Conservation (phyloP, 2,329 filamentous ascomycete genomes). For the Alternaria viburni region DNA sequence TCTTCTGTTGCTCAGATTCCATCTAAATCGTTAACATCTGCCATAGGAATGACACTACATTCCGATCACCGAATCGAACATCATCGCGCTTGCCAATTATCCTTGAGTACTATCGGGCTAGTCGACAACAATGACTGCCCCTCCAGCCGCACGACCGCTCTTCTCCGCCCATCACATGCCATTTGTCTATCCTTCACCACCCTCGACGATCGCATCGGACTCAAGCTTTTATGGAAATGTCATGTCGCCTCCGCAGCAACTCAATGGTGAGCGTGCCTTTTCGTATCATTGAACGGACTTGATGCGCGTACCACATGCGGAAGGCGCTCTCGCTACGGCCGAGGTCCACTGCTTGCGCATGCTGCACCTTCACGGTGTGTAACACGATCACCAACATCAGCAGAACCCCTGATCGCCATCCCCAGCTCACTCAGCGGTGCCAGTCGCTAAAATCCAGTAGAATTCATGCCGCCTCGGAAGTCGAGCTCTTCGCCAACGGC, state of each 20-base stretch:
- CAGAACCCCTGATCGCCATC: not conserved
- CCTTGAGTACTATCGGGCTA: slow-evolving; percentile 9
- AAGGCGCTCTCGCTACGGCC: slow-evolving; percentile 3
- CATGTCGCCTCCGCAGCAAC: slow-evolving; percentile 30
- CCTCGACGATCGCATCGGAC: slow-evolving; percentile 27
- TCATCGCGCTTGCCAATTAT: slow-evolving; percentile 1
- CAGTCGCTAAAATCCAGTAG: slow-evolving; percentile 8
- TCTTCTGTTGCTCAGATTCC: not conserved
- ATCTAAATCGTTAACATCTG: not conserved
- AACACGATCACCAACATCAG: not conserved
- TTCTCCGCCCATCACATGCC: slow-evolving; percentile 27
- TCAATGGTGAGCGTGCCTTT: slow-evolving; percentile 29
- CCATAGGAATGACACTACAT: slow-evolving; percentile 13
- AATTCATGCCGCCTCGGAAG: slow-evolving; percentile 14
- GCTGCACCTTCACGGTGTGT: not conserved
- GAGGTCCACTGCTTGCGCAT: slow-evolving; percentile 2
- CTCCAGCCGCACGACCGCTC: slow-evolving; percentile 30
- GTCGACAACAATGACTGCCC: slow-evolving; percentile 30
- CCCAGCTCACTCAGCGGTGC: not conserved
- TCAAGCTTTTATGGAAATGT: slow-evolving; percentile 27
- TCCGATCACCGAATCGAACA: not conserved
- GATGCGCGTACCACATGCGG: not conserved
- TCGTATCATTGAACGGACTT: slow-evolving; percentile 6
- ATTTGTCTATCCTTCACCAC: slow-evolving; percentile 28
- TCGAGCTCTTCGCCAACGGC: slow-evolving; percentile 19